phyloP scores from a whole-genome alignment of 2,329 filamentous ascomycete genomes.

The Aspergillus persii region DNA sequence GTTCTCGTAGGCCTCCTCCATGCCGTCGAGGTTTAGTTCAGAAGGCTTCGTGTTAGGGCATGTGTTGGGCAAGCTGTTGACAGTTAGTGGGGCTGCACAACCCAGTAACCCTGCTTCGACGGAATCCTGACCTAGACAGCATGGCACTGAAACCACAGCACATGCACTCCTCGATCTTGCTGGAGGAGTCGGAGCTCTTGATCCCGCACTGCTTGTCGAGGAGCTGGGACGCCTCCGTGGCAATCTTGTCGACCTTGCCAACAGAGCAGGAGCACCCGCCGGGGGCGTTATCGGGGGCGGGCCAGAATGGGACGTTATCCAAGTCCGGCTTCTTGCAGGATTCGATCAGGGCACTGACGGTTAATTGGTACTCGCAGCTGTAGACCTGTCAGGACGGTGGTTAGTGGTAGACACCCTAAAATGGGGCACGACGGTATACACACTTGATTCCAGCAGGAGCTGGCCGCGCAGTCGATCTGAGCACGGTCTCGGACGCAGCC shows the following conservation, averaged over 20 bases:
- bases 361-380: slow-evolving; percentile 1
- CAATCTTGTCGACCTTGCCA: not conserved
- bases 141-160: slow-evolving; percentile 18
- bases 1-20: not conserved
- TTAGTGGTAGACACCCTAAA: not conserved
- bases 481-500: slow-evolving; percentile 5
- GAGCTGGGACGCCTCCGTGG: not conserved
- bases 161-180: slow-evolving; percentile 5
- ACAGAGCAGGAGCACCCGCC: slow-evolving; percentile 22
- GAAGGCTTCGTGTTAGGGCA: slow-evolving; percentile 17
- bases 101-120: too few relatives aligned
- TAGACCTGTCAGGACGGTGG: not conserved
- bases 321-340: slow-evolving; percentile 5
- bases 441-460: slow-evolving; percentile 21
- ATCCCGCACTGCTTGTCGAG: not conserved
- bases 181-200: not conserved
- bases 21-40: slow-evolving; percentile 5
- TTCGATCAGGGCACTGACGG: slow-evolving; percentile 1
- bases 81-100: not conserved
- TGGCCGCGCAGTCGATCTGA: slow-evolving; percentile 13
- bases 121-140: slow-evolving; percentile 12
- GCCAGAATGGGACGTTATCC: slow-evolving; percentile 17
- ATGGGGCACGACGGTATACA: not conserved
- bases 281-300: slow-evolving; percentile 13
- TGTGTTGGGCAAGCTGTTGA: slow-evolving; percentile 11